A percentile compares a stretch with the other conserved stretches of the same genome.
These are phyloP conservation scores for Wickerhamomyces chambardii DNA, from an alignment of 805 yeast genomes.

Conservation along the genomic window DNA sequence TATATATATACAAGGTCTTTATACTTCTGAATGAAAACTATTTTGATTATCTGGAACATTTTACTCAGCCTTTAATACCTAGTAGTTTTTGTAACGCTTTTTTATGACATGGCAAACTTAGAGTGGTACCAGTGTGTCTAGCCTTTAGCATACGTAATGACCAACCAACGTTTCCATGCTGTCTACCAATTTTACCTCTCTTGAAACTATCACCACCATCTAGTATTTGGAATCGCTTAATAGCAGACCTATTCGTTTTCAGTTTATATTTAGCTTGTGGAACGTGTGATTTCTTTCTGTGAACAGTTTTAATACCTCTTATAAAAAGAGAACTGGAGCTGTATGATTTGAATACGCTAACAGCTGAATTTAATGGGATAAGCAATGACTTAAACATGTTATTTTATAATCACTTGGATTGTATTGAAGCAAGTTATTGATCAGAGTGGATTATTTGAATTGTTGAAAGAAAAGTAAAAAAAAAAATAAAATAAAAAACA, in stretches of 20 bases:
- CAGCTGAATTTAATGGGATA: no score
- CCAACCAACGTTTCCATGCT: conserved; percentile 92
- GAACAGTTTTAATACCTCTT: conserved; percentile 14
- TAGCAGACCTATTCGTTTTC: conserved; percentile 83
- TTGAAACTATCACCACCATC: conserved; percentile 46
- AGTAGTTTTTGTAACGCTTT: conserved; percentile 49
- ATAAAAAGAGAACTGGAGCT: conserved; percentile 11
- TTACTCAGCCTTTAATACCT: neutral
- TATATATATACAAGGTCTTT: no score
- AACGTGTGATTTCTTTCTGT: no score
- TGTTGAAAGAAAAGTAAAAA: no score
- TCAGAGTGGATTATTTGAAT: no score
- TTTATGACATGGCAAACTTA: conserved; percentile 47
- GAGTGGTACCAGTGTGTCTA: conserved; percentile 46
- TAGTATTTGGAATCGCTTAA: conserved; percentile 77
- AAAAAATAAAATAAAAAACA: no score
- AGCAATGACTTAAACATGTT: no score
- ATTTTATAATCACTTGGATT: no score
- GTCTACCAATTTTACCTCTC: conserved; percentile 75
- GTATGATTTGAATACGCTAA: neutral
- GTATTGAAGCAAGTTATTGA: no score
- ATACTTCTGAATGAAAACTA: no score
- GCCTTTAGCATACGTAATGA: conserved; percentile 46
- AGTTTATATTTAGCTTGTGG: conserved; percentile 27
- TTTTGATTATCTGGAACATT: neutral